Evolutionary conservation across 1,284 basidiomycete genomes (phyloP).

Genomic region (Thelephora terrestris): DNA sequence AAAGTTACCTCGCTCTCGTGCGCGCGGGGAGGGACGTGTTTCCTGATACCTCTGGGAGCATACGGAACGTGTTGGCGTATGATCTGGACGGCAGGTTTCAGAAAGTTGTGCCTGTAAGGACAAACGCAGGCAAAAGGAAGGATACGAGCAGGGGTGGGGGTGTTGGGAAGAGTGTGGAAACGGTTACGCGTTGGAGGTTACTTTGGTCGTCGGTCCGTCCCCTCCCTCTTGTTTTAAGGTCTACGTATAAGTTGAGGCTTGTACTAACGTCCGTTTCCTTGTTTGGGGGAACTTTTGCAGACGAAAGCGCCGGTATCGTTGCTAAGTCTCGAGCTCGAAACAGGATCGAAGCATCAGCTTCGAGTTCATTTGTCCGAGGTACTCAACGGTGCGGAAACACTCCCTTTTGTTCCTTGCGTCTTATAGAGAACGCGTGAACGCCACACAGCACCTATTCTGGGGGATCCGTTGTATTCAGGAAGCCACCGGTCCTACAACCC

Average conservation of each 20-base stretch:
- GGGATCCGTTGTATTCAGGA: conserved; percentile 41
- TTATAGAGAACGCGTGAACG: conserved; percentile 4
- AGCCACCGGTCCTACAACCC: too few relatives aligned
- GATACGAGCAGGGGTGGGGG: not conserved
- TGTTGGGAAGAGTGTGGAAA: conserved; percentile 10
- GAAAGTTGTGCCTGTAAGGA: not conserved
- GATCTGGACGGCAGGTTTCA: conserved; percentile 14
- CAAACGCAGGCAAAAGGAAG: not conserved
- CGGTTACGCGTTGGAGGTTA: conserved; percentile 50
- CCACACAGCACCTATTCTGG: conserved; percentile 51
- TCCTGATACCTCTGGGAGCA: conserved; percentile 29
- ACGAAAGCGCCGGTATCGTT: conserved; percentile 42
- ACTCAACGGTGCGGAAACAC: conserved; percentile 33
- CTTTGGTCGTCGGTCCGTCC: conserved; percentile 48
- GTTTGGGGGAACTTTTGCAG: conserved; percentile 24
- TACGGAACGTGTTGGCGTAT: conserved; percentile 33
- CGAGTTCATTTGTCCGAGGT: conserved; percentile 49
- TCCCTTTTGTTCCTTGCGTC: not conserved
- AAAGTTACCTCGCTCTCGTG: conserved; percentile 61
- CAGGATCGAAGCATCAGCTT: conserved; percentile 66
- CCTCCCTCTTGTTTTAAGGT: not conserved
- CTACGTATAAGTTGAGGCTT: too few relatives aligned
- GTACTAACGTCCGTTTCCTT: too few relatives aligned
- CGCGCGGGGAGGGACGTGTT: conserved; percentile 42
- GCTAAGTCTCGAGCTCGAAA: conserved; percentile 43